Evolutionary conservation across 2,329 filamentous ascomycete species (phyloP).

Genomic region (Fonsecaea nubica): DNA sequence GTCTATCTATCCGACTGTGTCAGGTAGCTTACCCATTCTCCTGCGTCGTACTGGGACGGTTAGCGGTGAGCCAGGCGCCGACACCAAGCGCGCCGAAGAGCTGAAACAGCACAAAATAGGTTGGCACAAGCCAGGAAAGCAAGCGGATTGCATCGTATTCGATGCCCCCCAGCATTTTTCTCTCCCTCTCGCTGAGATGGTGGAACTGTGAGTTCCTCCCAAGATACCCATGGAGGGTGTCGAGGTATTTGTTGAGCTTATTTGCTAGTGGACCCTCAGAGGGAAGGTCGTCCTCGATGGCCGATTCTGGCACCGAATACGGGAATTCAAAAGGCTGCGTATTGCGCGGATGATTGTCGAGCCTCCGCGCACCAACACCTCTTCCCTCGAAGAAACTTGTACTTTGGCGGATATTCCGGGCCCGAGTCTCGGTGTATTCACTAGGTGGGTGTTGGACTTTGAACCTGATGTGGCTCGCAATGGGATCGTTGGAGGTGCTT

Average conservation of each 20-base stretch:
- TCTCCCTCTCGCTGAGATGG: slow-evolving; percentile 51
- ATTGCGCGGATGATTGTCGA: slow-evolving; percentile 36
- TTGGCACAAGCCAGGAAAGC: slow-evolving; percentile 42
- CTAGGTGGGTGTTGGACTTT: slow-evolving; percentile 20
- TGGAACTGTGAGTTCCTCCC: slow-evolving; percentile 60
- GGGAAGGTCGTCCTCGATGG: slow-evolving; percentile 16
- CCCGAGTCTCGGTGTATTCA: slow-evolving; percentile 5
- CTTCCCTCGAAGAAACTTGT: slow-evolving; percentile 33
- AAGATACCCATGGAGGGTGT: slow-evolving; percentile 42
- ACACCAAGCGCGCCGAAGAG: slow-evolving; percentile 52
- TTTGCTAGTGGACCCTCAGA: slow-evolving; percentile 7
- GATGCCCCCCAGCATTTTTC: slow-evolving; percentile 51
- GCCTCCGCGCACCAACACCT: slow-evolving; percentile 34
- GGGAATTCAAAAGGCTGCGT: slow-evolving; percentile 17
- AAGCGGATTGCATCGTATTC: slow-evolving; percentile 51
- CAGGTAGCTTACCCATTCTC: slow-evolving; percentile 23
- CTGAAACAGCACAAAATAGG: slow-evolving; percentile 55
- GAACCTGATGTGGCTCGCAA: slow-evolving; percentile 30
- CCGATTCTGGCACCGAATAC: not conserved
- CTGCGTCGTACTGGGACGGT: slow-evolving; percentile 41
- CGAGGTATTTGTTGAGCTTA: slow-evolving; percentile 35
- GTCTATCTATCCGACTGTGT: not conserved
- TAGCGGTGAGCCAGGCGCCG: slow-evolving; percentile 52
- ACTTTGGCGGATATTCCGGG: slow-evolving; percentile 17
- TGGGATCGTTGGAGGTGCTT: not conserved